Conservation (phyloP, 2,329 filamentous ascomycete species). For the Fusarium sp. region DNA sequence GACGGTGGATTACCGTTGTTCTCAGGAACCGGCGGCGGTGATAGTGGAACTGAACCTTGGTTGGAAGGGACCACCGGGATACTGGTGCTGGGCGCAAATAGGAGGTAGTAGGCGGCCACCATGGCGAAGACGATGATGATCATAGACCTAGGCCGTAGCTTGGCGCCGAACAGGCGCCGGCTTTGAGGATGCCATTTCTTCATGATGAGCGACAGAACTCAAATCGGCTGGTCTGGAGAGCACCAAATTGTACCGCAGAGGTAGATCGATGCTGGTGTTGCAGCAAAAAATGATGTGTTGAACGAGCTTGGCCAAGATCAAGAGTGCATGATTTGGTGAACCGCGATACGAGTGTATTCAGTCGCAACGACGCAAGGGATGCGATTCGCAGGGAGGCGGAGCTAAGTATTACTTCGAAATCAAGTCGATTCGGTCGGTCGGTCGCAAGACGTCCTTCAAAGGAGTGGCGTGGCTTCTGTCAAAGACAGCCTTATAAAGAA, state of each 20-base stretch:
- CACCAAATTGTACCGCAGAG: conserved; percentile 15
- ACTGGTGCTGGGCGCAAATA: conserved; percentile 55
- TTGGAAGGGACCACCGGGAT: conserved; percentile 55
- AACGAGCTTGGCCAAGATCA: conserved; percentile 32
- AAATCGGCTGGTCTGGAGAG: conserved; percentile 9
- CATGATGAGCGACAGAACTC: conserved; percentile 39
- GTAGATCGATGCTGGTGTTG: conserved; percentile 18
- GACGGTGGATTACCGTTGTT: conserved; percentile 19
- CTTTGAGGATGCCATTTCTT: conserved; percentile 55
- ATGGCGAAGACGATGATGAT: conserved; percentile 59
- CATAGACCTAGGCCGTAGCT: conserved; percentile 60
- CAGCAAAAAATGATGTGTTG: conserved; percentile 14
- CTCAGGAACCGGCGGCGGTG: conserved; percentile 5
- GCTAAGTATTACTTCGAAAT: neutral
- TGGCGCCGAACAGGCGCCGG: conserved; percentile 52
- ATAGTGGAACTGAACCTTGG: conserved; percentile 15
- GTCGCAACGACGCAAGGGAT: conserved; percentile 29
- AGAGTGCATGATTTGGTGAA: conserved; percentile 37
- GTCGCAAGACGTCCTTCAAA: conserved; percentile 38
- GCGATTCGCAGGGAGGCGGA: conserved; percentile 27
- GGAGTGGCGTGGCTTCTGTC: conserved; percentile 56
- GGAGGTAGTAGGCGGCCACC: conserved; percentile 61
- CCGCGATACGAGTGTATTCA: conserved; percentile 14
- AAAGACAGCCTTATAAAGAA: conserved; percentile 52
- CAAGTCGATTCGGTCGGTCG: conserved; percentile 18